Evolutionary conservation across 208 protist species (phyloP).

Genomic region (Acanthamoeba royreba): DNA sequence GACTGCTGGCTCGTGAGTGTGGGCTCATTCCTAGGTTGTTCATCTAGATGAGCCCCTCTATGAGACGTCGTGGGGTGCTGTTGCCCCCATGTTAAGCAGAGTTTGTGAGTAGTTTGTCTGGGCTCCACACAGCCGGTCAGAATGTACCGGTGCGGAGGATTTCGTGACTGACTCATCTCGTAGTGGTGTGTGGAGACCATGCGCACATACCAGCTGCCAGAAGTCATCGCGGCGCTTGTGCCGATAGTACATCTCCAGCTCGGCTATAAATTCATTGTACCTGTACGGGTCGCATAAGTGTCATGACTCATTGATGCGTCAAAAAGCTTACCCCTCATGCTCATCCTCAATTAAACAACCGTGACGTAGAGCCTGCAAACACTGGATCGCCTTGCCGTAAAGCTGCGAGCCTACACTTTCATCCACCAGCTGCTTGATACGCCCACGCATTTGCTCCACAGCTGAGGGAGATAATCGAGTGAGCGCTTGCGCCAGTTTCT

Average conservation of each 20-base stretch:
- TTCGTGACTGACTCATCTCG: background rate
- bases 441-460: constrained; percentile 77
- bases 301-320: background rate
- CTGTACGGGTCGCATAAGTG: background rate
- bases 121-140: constrained; percentile 29
- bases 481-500: background rate
- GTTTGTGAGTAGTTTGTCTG: background rate
- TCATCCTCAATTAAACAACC: constrained; percentile 81
- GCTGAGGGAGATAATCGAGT: constrained; percentile 26
- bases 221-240: constrained; percentile 57
- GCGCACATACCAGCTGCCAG: background rate
- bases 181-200: background rate
- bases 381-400: constrained; percentile 82
- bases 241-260: background rate
- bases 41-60: background rate
- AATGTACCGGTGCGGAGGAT: background rate
- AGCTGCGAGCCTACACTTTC: constrained; percentile 75
- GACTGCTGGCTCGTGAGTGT: background rate
- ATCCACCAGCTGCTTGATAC: constrained; percentile 78
- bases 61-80: background rate
- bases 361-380: constrained; percentile 76
- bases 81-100: background rate
- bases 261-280: background rate
- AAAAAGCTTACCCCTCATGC: constrained; percentile 53
- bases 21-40: background rate